Evolutionary conservation across 2,329 filamentous ascomycete species (phyloP), one percentile per base, ranked within the genome.

Genomic region (Xylariaceae sp.): DNA sequence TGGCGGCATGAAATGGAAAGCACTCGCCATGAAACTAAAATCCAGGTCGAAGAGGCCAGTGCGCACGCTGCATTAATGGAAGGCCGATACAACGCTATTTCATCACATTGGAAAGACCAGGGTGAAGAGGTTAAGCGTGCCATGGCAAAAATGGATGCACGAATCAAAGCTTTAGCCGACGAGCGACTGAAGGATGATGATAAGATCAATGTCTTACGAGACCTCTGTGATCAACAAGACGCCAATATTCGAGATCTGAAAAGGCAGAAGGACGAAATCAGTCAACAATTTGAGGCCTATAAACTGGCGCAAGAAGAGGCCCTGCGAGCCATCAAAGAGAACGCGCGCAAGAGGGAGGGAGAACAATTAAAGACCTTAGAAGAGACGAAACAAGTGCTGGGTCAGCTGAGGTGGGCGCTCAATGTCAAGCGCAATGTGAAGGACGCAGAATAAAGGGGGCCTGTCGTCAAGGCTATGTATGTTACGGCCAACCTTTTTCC

Each of bases 331-430:
- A 84, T 89, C 63, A 82, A 86, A 65, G 69, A 72, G 15, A 75
- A 78, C 50, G 84, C 83, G 5, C 74, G 70, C 26, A 70, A 71
- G 56, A 76, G 82, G 58, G 86, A 88, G 65, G 71, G 76, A 22
- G 80, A 86, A 64, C 85, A 87, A 62, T 75, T 83, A 58, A 70
- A 69, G 53, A 74, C 82, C 22, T 71, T 87, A n/a, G 70, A 77
- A 36, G 81, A 85, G 64, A 73, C 84, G 41, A 76, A 77, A 60
- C 75, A 80, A 61, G 79, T 81, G n/a, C 72, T 88, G 47, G 76
- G 83, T 58, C 83, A 89, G 73, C 77, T 92, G 69, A 81, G 76
- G 65, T 91, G 87, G 87, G 85, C 87, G 13, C 76, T 91, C 59
- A 83, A 79, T 49, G 78, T 88, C 48, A 85, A 87, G 72, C 72